These are phyloP conservation scores for Saccharomyces hybrid DNA, from an alignment of 1,139 yeast genomes.

Conservation along the genomic window DNA sequence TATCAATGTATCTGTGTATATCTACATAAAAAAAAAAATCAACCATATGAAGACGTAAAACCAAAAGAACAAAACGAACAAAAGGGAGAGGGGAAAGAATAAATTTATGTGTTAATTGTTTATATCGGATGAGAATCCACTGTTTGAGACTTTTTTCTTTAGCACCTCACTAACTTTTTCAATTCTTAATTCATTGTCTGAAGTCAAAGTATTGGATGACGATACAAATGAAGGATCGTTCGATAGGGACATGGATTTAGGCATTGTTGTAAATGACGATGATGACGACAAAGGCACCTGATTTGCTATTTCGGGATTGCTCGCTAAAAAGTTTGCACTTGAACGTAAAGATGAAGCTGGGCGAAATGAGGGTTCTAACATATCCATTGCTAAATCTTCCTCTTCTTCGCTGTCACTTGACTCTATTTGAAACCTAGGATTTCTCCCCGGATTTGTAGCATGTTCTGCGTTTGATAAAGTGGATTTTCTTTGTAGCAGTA, in stretches of 20 bases:
- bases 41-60: background rate
- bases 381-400: slow-evolving; percentile 6
- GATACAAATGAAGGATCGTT: background rate
- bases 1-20: background rate
- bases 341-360: background rate
- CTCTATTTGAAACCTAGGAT: background rate
- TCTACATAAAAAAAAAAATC: background rate
- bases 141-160: slow-evolving; percentile 13
- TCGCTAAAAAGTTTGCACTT: background rate
- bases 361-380: background rate
- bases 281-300: background rate
- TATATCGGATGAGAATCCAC: background rate
- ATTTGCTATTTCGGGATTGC: background rate
- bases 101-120: background rate
- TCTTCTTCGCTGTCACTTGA: slow-evolving; percentile 6
- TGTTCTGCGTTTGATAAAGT: background rate
- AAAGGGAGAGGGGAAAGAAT: background rate
- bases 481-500: background rate
- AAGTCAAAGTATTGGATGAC: background rate
- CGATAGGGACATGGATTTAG: background rate
- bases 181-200: slow-evolving; percentile 11
- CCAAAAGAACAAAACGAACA: background rate
- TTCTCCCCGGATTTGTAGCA: background rate
- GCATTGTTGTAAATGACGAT: background rate
- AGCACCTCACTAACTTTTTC: slow-evolving; percentile 23